Base-by-base conservation (phyloP, 495 filamentous ascomycete genomes). In the Poronia punctata region DNA sequence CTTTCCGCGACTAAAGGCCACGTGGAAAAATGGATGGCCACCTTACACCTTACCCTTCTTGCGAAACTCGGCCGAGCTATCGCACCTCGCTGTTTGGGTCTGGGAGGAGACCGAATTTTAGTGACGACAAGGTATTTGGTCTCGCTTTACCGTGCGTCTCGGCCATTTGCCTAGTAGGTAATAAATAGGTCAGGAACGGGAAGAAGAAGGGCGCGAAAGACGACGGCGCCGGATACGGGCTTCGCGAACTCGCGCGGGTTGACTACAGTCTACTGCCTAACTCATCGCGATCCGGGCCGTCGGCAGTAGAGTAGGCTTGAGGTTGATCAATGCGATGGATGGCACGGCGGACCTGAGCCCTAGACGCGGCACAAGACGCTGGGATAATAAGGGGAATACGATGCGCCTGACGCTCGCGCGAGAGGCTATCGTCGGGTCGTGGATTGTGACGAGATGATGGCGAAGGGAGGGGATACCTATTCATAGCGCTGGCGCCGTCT, bases 301-400 rank as follows among this genome's bases (percentile, higher is more conserved):
- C n/a, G n/a, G n/a, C n/a, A n/a, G n/a, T n/a, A n/a, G n/a, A n/a
- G n/a, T n/a, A n/a, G n/a, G n/a, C n/a, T n/a, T n/a, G n/a, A 35
- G 9, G 11, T 35, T 35, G 12, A 36, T 14, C n/a, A 36, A 18
- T 8, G 34, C 20, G n/a, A 36, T 24, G 15, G 11, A 1, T 0
- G 7, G 34, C 11, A 24, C 21, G 1, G 34, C 21, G n/a, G 20
- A 25, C 4, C 12, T 9, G 7, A 36, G 25, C 3, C 34, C 34
- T 20, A 79, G 62, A 31, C 64, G 23, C 1, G 57, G 61, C 34
- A 84, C 70, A 18, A 84, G 54, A 12, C 62, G 59, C 5, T 65
- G 49, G 14, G 82, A 65, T 73, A 83, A 77, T 49, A 84, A 81
- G 5, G 71, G 72, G 36, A 77, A 72, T 11, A 80, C 62, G 22